Evolutionary conservation across 768 basidiomycete genomes (phyloP), one percentile per base, ranked within the genome.

Genomic region (Auricularia sp.): DNA sequence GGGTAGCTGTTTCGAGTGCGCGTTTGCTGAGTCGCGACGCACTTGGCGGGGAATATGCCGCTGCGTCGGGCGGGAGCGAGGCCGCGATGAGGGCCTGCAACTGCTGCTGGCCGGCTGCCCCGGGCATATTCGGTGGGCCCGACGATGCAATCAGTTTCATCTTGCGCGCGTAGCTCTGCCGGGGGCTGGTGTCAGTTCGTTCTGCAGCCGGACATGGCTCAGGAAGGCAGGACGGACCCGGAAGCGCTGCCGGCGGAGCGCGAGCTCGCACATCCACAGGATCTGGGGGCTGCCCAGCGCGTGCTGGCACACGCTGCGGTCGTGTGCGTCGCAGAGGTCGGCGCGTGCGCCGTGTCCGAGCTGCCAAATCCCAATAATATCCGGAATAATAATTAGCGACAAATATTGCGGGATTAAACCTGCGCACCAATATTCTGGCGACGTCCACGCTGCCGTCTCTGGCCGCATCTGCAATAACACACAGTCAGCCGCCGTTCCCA

Each of bases 251-350:
- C 78, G 79, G 61, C 89, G 83, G 44, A 92, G 75, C 7, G 83
- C 79, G 16, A 78, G 74, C 76, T 92, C 90, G 67, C 88, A 91
- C 34, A 84, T 75, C 85, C 86, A 90, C 3, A 91, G 80, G 44
- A 86, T 79, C 61, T 77, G 79, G 0, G 85, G 81, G 72, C 90
- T 87, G 3, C 77, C 69, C 7, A 88, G 72, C 7, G 88, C 82
- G 69, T 86, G 88, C 65, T 91, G 88, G 37, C 90, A 75, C 16
- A 90, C 81, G 33, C 89, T 86, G 13, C 88, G 84, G 69, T 88
- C 82, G 67, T 90, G 86, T 61, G 82, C 78, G 72, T 90, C 90
- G 65, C 86, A 81, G 68, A 85, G 79, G 74, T 91, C 90, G 45
- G 90, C 86, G 35, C 87, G 80, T 42, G 90, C 87, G 54, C 86